Base-by-base conservation (phyloP, 805 yeast species). In the Cyberlindnera sargentensis region DNA sequence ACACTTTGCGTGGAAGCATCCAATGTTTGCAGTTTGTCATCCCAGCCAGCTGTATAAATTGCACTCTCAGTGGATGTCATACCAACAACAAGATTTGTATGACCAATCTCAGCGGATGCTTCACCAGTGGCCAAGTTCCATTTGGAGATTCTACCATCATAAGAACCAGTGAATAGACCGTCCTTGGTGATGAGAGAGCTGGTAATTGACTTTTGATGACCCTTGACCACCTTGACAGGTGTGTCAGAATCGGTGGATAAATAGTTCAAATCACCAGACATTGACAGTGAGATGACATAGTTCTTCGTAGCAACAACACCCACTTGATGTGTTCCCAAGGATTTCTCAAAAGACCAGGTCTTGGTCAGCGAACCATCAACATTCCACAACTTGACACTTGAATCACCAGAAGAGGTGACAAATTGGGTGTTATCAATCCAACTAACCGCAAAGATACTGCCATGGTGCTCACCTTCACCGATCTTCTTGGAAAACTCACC, bases 201-300 rank as follows among this genome's bases (percentile, higher is more conserved):
- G 1, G 96, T 87, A 44, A 91, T 75, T 10, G 89, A 73, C 53
- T 80, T 79, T 61, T 90, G 96, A 57, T 91, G 97, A 24, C 97
- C 96, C 44, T 67, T 62, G 11, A 87, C 64, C 1, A 72, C 63
- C 43, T 53, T 54, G 5, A 58, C 44, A 34, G 64, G 51, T 31
- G 40, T 41, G 4, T 55, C 63, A 3, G 69, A 57, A 10, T 71
- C 72, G 10, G 66, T 53, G 27, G 64, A 56, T 56, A 82, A 81
- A 54, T 75, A 73, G 60, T 81, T 77, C 52, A 93, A 63, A 47
- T 82, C 75, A 25, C 98, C 98, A 47, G 76, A 72, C 43, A 76
- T 68, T 0, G 93, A 77, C 41, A 91, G 67, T 0, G 93, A 80
- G 20, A 88, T 65, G 24, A 88, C 63, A 39, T 65, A 69, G 11